Conservation (phyloP, 768 basidiomycete genomes). For the Tylopilus sp. region DNA sequence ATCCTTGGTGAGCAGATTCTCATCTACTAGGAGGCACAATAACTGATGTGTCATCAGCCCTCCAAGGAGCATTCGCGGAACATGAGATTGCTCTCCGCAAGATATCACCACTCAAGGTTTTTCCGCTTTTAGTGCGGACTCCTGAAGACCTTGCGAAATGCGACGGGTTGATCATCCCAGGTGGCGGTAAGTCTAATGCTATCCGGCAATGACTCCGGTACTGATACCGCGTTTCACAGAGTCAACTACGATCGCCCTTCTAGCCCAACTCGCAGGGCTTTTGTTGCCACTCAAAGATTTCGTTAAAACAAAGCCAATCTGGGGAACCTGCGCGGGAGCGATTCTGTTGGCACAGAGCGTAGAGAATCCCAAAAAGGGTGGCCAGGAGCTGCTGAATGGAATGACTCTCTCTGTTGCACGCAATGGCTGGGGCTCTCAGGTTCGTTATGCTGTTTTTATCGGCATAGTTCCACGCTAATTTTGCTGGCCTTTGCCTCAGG, state of each 20-base stretch:
- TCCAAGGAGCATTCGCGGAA: slow-evolving; percentile 92
- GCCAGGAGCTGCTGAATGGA: slow-evolving; percentile 82
- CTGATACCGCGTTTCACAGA: slow-evolving; percentile 48
- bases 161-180: slow-evolving; percentile 89
- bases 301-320: slow-evolving; percentile 69
- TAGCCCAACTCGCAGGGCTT: slow-evolving; percentile 70
- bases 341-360: slow-evolving; percentile 78
- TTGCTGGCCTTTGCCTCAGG: slow-evolving; percentile 36
- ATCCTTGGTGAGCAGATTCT: slow-evolving; percentile 44
- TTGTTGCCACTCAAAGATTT: slow-evolving; percentile 78
- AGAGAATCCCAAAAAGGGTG: slow-evolving; percentile 78
- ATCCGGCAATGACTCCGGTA: neutral
- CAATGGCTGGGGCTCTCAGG: slow-evolving; percentile 95
- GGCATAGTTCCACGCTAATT: neutral
- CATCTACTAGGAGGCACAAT: neutral
- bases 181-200: slow-evolving; percentile 58
- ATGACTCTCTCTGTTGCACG: slow-evolving; percentile 77
- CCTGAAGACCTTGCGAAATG: slow-evolving; percentile 70
- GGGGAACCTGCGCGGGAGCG: slow-evolving; percentile 96
- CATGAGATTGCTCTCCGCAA: slow-evolving; percentile 71
- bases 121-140: slow-evolving; percentile 62
- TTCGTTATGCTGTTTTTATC: slow-evolving; percentile 27
- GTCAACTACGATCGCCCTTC: slow-evolving; percentile 86
- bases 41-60: slow-evolving; percentile 45
- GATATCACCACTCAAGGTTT: slow-evolving; percentile 44